Base-by-base conservation (phyloP, 2,329 filamentous ascomycete species). In the Arthrobotrys sinensis region DNA sequence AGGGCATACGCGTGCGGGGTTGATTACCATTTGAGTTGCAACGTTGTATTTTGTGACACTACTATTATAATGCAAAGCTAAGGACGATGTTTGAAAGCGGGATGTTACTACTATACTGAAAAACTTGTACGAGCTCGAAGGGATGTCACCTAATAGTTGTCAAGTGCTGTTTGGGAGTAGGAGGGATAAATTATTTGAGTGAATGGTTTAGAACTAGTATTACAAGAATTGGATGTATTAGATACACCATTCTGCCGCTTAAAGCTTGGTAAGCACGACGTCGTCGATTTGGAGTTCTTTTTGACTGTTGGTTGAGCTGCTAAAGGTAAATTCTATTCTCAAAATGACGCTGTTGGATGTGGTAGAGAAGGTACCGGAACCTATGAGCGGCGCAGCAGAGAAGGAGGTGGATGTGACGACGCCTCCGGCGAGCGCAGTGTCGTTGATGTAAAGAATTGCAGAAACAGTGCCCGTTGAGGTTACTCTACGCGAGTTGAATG, bases 251-350 rank as follows among this genome's bases (percentile, higher is more conserved):
- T 28, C 24, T 4, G 4, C 24, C 24, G 2, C 6, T 46, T 19
- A 63, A 10, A 70, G 53, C 34, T 55, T 70, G 11, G 55, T 71
- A 3, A 71, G 21, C 7, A 32, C 34, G n/a, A 71, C 24, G 38
- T 71, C 16, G 38, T 71, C 57, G 10, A 71, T 32, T n/a, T 71
- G 57, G 2, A 48, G 19, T 28, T 71, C 68, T 16, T 71, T 71
- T 34, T 34, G 43, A 1, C 3, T 34, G 16, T 12, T 14, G 12
- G 34, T 6, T 7, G 16, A 21, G 3, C 36, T 11, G 4, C 55
- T 1, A 32, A 64, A 71, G 1, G 46, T 57, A 36, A 64, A 48
- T 8, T 32, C n/a, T 5, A 71, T 43, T 8, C 57, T 53, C 11
- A 71, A 2, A 24, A 46, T 36, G 14, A 55, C 46, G 14, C 46